Evolutionary conservation across 495 filamentous ascomycete species (phyloP).

Genomic region (Cetradonia linearis): DNA sequence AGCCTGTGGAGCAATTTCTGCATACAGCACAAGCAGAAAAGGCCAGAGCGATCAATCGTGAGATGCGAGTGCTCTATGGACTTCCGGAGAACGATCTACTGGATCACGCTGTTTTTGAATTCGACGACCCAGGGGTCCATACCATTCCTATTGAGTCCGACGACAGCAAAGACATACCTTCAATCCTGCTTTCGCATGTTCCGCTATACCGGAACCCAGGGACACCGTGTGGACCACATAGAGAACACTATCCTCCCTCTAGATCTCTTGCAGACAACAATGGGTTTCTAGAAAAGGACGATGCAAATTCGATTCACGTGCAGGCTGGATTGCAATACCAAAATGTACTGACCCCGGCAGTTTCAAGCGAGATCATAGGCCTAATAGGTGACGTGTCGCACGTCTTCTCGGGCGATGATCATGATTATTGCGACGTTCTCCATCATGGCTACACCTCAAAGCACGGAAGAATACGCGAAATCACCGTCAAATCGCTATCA

Average conservation of each 20-base stretch:
- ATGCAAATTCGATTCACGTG: conserved; percentile 67
- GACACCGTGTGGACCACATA: conserved; percentile 82
- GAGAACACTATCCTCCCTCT: conserved; percentile 69
- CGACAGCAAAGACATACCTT: conserved; percentile 50
- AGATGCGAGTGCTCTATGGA: conserved; percentile 33
- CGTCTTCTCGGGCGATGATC: conserved; percentile 92
- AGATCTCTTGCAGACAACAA: conserved; percentile 39
- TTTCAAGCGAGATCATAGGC: conserved; percentile 62
- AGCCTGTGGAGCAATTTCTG: conserved; percentile 68
- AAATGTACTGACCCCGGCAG: conserved; percentile 69
- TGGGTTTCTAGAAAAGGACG: conserved; percentile 51
- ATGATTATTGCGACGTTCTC: conserved; percentile 89
- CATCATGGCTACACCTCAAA: conserved; percentile 57
- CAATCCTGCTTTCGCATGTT: conserved; percentile 80
- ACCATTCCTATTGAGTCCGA: conserved; percentile 9
- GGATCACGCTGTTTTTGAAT: conserved; percentile 34
- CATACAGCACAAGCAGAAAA: conserved; percentile 44
- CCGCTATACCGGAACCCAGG: conserved; percentile 72
- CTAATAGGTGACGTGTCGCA: conserved; percentile 65
- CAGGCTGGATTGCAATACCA: conserved; percentile 86
- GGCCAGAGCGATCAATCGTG: conserved; percentile 34
- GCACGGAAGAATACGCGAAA: conserved; percentile 61
- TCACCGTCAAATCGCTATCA: conserved; percentile 86
- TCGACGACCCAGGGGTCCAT: conserved; percentile 15
- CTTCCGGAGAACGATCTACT: conserved; percentile 39